Conservation (phyloP, 768 basidiomycete genomes). For the Podaxis sp. region DNA sequence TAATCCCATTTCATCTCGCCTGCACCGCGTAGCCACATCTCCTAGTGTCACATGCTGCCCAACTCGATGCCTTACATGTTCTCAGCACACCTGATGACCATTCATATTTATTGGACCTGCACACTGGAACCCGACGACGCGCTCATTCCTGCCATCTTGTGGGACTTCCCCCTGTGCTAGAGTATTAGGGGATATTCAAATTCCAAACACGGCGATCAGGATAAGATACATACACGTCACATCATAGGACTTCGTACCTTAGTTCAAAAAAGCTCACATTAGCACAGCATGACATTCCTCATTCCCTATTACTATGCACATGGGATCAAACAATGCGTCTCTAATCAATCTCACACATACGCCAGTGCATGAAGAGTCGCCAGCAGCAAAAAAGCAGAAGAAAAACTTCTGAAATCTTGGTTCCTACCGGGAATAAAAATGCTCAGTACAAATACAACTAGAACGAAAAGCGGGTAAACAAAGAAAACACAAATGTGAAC, state of each 20-base stretch:
- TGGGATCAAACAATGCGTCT: neutral
- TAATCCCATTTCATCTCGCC: neutral
- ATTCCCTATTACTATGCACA: neutral
- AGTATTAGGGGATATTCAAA: neutral
- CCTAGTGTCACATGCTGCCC: neutral
- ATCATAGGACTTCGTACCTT: slow-evolving; percentile 1
- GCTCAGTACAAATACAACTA: neutral
- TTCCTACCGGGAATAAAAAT: neutral
- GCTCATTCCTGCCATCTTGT: neutral
- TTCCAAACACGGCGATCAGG: neutral
- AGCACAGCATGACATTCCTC: slow-evolving; percentile 6
- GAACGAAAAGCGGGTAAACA: neutral
- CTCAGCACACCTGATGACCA: neutral
- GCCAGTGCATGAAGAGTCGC: neutral
- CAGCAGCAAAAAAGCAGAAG: neutral
- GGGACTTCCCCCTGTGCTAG: neutral
- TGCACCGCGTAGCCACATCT: neutral
- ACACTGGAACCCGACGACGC: neutral
- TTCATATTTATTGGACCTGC: neutral
- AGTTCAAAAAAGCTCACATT: neutral
- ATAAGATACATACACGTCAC: neutral
- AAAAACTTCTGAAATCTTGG: neutral
- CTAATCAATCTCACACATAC: neutral
- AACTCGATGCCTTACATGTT: neutral
- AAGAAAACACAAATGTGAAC: neutral